These are phyloP conservation scores for Panicum miliaceum DNA, from an alignment of 176 grass and related monocot species.

Conservation along the genomic window DNA sequence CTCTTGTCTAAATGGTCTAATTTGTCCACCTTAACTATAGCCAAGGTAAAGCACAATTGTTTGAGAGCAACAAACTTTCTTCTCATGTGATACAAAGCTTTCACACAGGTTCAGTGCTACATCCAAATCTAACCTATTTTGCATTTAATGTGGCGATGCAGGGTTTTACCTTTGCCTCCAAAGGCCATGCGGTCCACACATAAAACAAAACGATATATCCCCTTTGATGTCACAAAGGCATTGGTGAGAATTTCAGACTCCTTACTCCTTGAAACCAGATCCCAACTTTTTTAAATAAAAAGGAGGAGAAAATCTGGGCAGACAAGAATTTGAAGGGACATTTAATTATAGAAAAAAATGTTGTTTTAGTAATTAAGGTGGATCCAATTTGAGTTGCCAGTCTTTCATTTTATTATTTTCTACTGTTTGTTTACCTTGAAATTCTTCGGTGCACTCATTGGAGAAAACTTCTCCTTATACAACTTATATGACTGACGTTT, in stretches of 20 bases:
- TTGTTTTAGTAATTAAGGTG: constrained; percentile 9
- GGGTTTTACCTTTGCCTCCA: constrained; percentile 63
- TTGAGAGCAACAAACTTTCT: constrained; percentile 2
- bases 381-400: constrained; percentile 9
- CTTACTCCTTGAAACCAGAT: constrained; percentile 23
- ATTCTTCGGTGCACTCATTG: neutral
- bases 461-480: constrained; percentile 15
- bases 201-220: constrained; percentile 46
- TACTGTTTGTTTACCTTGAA: neutral
- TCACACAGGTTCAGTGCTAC: neutral
- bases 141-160: constrained; percentile 37
- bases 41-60: constrained; percentile 5
- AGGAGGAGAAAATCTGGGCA: neutral
- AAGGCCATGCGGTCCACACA: constrained; percentile 40
- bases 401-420: constrained; percentile 31
- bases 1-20: constrained; percentile 13
- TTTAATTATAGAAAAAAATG: constrained; percentile 9
- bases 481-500: constrained; percentile 6
- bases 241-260: constrained; percentile 56
- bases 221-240: constrained; percentile 58
- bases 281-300: neutral
- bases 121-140: constrained; percentile 32
- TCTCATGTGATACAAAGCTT: constrained; percentile 17
- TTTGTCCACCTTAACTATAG: constrained; percentile 21
- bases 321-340: constrained; percentile 20